Evolutionary conservation across 208 protist species (phyloP), one percentile per base, ranked within the genome.

Genomic region (Porcisia deanei): DNA sequence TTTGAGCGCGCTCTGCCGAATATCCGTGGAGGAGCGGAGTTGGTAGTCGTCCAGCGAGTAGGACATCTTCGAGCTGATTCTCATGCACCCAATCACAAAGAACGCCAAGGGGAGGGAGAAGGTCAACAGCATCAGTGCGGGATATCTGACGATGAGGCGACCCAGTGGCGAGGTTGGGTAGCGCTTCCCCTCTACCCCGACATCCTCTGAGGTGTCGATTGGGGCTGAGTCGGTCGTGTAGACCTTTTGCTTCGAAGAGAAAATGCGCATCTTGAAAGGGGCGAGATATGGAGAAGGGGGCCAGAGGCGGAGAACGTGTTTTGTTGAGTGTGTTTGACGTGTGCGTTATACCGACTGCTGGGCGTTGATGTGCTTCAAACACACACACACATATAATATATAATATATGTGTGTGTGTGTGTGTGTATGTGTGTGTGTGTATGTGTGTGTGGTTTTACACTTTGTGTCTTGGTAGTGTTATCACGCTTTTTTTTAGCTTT

Each of bases 11-110:
- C 80, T 66, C n/a, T 20, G 30, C 45, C 73, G 81, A 22, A 82
- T 78, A 1, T 41, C 30, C 8, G 85, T 67, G 43, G 41, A 67
- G 16, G 63, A 55, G 45, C 79, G 59, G 47, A 91, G 81, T n/a
- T 84, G 84, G 76, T 88, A 88, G 77, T 86, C 79, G 43, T 49
- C 67, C 30, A 91, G 67, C 67, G 80, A 55, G 77, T 77, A 88
- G 20, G 58, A 71, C 12, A 86, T 45, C 1, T 71, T n/a, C 0
- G 37, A 18, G 16, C 54, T 6, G 39, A 88, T 73, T 39, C 73
- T 61, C 14, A 74, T 52, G 55, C 61, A 80, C 9, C 82, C 87
- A 10, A 87, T 68, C 34, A 89, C 47, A 69, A 87, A 79, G 73
- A 87, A 85, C 20, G 71, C 76, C 53, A 91, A 47, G 1, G 80